phyloP scores from a whole-genome alignment of 2,329 filamentous ascomycete species.

The Ampelomyces quisqualis region DNA sequence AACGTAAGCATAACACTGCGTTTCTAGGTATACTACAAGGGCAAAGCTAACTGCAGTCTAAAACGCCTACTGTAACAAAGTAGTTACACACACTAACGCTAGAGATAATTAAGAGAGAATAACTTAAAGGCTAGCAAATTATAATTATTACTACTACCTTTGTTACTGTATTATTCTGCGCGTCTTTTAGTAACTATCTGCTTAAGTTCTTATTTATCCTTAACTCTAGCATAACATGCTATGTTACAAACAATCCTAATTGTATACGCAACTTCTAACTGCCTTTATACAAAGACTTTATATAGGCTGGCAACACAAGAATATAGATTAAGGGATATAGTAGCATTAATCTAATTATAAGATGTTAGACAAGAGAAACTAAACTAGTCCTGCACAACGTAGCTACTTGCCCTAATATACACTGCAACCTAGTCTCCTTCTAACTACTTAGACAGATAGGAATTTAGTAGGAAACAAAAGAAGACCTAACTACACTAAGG shows the following conservation, averaged over 20 bases:
- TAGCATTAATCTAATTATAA: background rate
- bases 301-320: slow-evolving; percentile 1
- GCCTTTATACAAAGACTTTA: background rate
- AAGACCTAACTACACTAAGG: background rate
- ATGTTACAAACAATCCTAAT: slow-evolving; percentile 2
- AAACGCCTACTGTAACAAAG: background rate
- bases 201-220: slow-evolving; percentile 4
- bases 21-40: background rate
- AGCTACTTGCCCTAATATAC: slow-evolving; percentile 1
- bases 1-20: background rate
- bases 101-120: background rate
- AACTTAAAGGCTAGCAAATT: background rate
- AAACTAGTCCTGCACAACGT: slow-evolving; percentile 2
- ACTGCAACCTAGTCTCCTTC: slow-evolving; percentile 5
- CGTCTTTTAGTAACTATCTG: background rate
- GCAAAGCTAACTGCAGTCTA: background rate
- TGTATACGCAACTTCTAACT: background rate
- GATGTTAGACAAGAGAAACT: background rate
- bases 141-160: background rate
- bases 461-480: slow-evolving; percentile 4
- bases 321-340: slow-evolving; percentile 4
- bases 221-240: slow-evolving; percentile 1
- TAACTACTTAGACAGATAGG: background rate
- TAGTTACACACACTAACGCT: background rate
- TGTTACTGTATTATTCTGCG: background rate